Evolutionary conservation across 2,329 filamentous ascomycete genomes (phyloP).

Genomic region (Colletotrichum melonis): DNA sequence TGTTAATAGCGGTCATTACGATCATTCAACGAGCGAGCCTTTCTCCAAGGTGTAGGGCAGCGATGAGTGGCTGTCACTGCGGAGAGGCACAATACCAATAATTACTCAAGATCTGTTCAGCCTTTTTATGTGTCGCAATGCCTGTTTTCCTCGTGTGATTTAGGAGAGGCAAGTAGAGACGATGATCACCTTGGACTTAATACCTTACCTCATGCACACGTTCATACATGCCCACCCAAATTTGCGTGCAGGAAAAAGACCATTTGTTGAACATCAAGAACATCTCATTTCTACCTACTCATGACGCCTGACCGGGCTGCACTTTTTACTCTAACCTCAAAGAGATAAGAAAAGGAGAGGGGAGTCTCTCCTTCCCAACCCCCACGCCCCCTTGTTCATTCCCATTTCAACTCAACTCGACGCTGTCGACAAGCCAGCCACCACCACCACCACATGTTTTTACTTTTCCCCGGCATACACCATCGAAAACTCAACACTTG

Average conservation of each 20-base stretch:
- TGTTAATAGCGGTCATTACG: conserved; percentile 1
- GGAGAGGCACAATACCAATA: background rate
- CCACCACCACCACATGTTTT: background rate
- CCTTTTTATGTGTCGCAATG: background rate
- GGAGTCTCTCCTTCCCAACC: background rate
- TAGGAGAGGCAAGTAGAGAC: background rate
- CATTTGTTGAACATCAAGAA: conserved; percentile 27
- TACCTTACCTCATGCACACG: background rate
- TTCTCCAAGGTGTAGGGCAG: background rate
- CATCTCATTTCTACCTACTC: conserved; percentile 37
- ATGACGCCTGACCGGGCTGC: conserved; percentile 36
- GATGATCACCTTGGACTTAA: too few species aligned
- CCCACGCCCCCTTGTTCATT: background rate
- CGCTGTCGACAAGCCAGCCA: conserved; percentile 9
- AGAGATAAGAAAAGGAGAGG: background rate
- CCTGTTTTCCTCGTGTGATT: background rate
- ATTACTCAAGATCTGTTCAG: background rate
- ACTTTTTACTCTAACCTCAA: conserved; percentile 35
- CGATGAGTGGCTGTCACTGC: background rate
- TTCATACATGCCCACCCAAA: background rate
- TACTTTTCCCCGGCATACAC: background rate
- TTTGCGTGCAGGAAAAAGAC: background rate
- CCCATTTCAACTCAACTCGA: conserved; percentile 25
- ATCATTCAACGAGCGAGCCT: background rate
- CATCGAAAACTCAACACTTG: background rate